Conservation (phyloP, 768 basidiomycete genomes). For the Lactarius akahatsu region DNA sequence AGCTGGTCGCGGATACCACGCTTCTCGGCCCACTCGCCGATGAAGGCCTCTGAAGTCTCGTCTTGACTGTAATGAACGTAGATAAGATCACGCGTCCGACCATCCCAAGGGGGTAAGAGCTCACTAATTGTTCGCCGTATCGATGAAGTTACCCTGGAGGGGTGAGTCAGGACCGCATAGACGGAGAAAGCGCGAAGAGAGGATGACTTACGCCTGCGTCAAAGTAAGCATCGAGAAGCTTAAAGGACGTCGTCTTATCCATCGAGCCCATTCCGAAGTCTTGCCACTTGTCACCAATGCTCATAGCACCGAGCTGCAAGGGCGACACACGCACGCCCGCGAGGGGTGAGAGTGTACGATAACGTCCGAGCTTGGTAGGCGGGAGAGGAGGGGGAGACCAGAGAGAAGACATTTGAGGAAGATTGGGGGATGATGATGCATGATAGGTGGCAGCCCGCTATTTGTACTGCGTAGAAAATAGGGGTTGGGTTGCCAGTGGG, state of each 20-base stretch:
- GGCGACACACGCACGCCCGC: conserved; percentile 52
- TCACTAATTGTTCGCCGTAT: conserved; percentile 49
- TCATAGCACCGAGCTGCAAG: conserved; percentile 49
- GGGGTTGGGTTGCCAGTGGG: background rate
- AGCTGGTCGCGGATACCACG: conserved; percentile 48
- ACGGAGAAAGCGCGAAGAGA: background rate
- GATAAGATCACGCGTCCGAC: background rate
- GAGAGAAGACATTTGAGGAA: background rate
- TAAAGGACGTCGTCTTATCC: conserved; percentile 44
- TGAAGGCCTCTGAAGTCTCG: conserved; percentile 52
- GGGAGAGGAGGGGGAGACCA: conserved; percentile 2
- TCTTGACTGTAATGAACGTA: conserved; percentile 42
- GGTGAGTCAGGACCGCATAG: conserved; percentile 40
- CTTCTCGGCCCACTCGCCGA: conserved; percentile 52
- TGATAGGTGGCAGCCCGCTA: background rate
- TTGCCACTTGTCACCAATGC: conserved; percentile 47
- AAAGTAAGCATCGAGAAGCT: conserved; percentile 47
- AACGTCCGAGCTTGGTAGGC: conserved; percentile 33
- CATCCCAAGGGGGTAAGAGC: conserved; percentile 10
- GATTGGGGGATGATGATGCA: background rate
- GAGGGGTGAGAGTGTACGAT: conserved; percentile 42
- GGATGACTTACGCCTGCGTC: conserved; percentile 47
- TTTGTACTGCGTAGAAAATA: background rate
- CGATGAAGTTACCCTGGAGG: conserved; percentile 51
- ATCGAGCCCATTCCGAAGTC: conserved; percentile 41